Evolutionary conservation across 257 asterid species (phyloP), one percentile per base, ranked within the genome.

Genomic region (Petrea volubilis): DNA sequence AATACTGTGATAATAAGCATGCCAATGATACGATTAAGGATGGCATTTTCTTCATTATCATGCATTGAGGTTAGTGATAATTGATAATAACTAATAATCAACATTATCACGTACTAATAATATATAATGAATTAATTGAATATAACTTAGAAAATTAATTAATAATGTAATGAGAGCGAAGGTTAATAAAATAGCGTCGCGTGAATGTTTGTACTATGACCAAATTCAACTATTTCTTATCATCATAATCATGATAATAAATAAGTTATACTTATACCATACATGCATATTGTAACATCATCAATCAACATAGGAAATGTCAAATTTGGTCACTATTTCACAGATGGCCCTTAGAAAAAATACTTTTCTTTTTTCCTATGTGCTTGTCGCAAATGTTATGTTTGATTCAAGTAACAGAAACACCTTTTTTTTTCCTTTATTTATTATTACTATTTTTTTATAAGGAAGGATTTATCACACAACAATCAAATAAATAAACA

Each of bases 351-450:
- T n/a, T n/a, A n/a, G 18, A 21, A 36, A 38, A 18, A 33, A 38
- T 23, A 57, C 27, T 38, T 63, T 62, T 62, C 9, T 61, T 60
- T n/a, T 70, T 33, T 44, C 12, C 24, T 33, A 59, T 44, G 66
- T 58, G 51, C 64, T 66, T 59, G 51, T 18, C 31, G 50, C 57
- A 33, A 51, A n/a, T 66, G 11, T 11, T 10, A 23, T 69, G 60
- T 60, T 76, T 47, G 77, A 73, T 52, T 73, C 27, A 70, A 65
- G 79, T 60, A 10, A 72, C 77, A 68, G 46, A 68, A 72, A 61
- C 21, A 67, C 63, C 27, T 61, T 55, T 7, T 17, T 14, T 49
- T 33, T 47, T 2, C 2, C 3, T 57, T 25, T 3, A 10, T 31
- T 21, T 11, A 4, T 34, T 31, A 15, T 12, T 20, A 38, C 43